Base-by-base conservation (phyloP, 768 basidiomycete species). In the Boletus sensibilis region DNA sequence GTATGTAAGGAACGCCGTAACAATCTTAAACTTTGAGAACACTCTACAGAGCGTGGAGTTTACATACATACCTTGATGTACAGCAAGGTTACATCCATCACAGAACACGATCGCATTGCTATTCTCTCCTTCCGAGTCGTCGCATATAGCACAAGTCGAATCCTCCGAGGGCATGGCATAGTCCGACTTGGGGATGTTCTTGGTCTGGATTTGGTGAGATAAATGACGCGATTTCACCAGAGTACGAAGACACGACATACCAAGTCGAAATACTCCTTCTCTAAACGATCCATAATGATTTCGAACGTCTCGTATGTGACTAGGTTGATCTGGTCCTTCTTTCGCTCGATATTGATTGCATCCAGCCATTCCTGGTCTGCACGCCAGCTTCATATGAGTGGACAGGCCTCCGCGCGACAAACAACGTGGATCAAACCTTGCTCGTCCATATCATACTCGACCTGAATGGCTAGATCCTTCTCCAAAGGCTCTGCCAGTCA, bases 361-460 rank as follows among this genome's bases (percentile, higher is more conserved):
- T 97, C 92, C 18, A 99, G 82, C 97, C 97, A 99, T 72, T 93
- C 90, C 72, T 92, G 86, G 75, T 98, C 95, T 95, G 65, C 38
- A 45, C 14, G 29, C 18, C 37, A 18, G 43, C 18, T 23, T 51
- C 31, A 14, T 29, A 50, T 61, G 55, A 60, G 53, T 16, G 39
- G 42, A 53, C 48, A 25, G 14, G 49, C 35, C 42, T 31, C 35
- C 20, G 42, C 18, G 52, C 38, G 7, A 23, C 37, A 18, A 50
- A 20, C 12, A 7, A 38, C 21, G 39, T 34, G 18, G 12, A 20
- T 64, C 77, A 20, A 37, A 89, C 94, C 95, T 84, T 98, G 95
- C 68, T 98, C 97, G 68, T 98, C 97, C 94, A 99, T 98, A 68
- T 98, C 97, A 77, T 99, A 99, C 72, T 98, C 97, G 23, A 99